Conservation (phyloP, 2,329 filamentous ascomycete genomes). For the Fusarium denticulatum region DNA sequence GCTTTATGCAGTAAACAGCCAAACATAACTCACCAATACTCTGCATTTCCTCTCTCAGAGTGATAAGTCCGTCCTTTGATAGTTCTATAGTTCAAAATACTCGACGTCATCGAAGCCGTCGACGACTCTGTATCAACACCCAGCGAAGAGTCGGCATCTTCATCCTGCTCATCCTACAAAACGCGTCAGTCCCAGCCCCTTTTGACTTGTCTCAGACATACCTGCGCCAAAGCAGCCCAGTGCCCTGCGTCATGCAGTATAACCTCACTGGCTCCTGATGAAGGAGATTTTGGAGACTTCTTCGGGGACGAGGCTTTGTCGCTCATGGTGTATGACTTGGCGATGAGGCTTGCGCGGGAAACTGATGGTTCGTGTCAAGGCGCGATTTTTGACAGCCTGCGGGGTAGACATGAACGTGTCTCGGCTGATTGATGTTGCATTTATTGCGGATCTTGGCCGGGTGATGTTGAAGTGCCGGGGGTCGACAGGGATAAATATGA, state of each 20-base stretch:
- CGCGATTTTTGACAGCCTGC: background rate
- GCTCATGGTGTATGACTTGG: background rate
- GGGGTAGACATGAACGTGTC: background rate
- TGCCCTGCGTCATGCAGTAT: constrained; percentile 4
- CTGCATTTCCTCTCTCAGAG: background rate
- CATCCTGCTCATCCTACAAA: background rate
- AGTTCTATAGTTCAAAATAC: background rate
- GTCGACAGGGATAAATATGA: background rate
- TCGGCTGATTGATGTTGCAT: background rate
- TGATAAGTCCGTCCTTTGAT: background rate
- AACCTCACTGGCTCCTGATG: background rate
- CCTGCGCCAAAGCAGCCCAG: background rate
- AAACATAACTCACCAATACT: background rate
- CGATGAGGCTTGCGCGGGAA: background rate
- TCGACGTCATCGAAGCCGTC: background rate
- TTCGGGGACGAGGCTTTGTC: background rate
- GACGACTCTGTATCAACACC: background rate
- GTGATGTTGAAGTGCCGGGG: background rate
- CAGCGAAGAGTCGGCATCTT: background rate
- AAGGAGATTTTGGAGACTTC: constrained; percentile 6
- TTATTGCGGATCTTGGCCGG: background rate
- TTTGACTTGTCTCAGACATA: background rate
- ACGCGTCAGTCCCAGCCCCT: background rate
- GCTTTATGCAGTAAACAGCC: too few species aligned
- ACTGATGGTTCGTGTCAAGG: background rate